A percentile compares a stretch with the other conserved stretches of the same genome.
Evolutionary conservation across 2,329 filamentous ascomycete genomes (phyloP).

Genomic region (Claviceps sorghi): DNA sequence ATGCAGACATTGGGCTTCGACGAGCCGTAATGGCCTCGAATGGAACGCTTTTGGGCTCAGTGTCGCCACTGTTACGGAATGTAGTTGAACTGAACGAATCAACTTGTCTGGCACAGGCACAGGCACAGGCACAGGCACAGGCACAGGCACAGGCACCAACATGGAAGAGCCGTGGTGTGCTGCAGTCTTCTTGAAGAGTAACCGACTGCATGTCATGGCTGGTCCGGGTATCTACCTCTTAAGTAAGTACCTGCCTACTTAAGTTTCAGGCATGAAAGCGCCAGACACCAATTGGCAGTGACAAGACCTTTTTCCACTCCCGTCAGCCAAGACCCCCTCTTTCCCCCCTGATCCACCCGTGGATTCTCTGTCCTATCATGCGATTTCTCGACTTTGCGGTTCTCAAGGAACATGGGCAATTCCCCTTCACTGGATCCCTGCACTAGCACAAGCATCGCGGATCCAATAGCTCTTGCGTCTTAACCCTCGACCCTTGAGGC

Average conservation of each 20-base stretch:
- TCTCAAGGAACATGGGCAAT: not conserved
- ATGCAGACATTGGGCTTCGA: not conserved
- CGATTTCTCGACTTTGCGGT: not conserved
- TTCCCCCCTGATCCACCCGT: not conserved
- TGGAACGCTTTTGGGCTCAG: too few relatives aligned
- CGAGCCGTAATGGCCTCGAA: too few relatives aligned
- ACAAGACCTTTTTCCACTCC: not conserved
- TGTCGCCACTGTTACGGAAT: not conserved
- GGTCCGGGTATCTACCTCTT: too few relatives aligned
- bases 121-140: not conserved
- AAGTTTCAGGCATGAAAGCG: too few relatives aligned
- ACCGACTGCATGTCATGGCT: too few relatives aligned
- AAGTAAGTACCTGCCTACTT: too few relatives aligned
- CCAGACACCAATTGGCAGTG: too few relatives aligned
- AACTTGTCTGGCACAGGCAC: not conserved
- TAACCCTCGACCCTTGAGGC: not conserved
- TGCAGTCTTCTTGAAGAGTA: too few relatives aligned
- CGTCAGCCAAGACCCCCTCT: not conserved
- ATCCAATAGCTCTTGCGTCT: not conserved
- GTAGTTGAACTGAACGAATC: not conserved
- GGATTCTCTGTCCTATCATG: not conserved
- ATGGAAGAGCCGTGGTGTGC: too few relatives aligned
- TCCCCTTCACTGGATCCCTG: not conserved
- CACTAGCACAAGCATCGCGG: not conserved
- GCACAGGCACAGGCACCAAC: too few relatives aligned